Percentiles rank a stretch among this genome's conserved stretches.
These are phyloP conservation scores for Crithidia sp. DNA, from an alignment of 208 protist genomes.

Conservation along the genomic window DNA sequence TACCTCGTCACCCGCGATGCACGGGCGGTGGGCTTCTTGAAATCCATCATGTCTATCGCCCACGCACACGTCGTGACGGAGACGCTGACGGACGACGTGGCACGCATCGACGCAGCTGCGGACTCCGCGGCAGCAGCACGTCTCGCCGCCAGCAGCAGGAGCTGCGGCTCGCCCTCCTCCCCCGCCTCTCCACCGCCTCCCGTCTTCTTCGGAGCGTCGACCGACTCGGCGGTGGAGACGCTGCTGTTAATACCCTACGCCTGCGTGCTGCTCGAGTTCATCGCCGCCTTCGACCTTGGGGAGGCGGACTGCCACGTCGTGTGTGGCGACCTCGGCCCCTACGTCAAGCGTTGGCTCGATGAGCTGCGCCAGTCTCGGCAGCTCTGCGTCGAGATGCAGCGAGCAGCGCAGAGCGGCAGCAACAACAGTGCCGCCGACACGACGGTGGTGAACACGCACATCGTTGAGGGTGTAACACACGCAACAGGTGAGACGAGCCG, in stretches of 20 bases:
- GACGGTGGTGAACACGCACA: no score
- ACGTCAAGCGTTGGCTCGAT: conserved; percentile 14
- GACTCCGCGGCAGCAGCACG: background rate
- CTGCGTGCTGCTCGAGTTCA: conserved; percentile 69
- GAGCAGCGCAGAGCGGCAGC: background rate
- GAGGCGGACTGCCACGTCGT: conserved; percentile 18
- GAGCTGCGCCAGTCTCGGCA: conserved; percentile 17
- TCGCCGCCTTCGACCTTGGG: conserved; percentile 39
- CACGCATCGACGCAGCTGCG: conserved; percentile 7
- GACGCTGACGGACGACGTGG: background rate
- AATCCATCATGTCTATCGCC: conserved; percentile 24
- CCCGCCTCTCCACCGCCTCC: background rate
- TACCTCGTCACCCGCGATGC: conserved; percentile 42
- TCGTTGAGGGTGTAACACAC: no score
- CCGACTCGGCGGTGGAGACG: conserved; percentile 8
- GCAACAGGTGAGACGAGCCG: no score
- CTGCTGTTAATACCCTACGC: conserved; percentile 62
- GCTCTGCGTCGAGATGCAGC: conserved; percentile 23
- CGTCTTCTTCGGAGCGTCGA: conserved; percentile 6
- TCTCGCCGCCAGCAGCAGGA: background rate
- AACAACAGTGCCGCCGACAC: background rate
- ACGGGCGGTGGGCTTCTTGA: conserved; percentile 30
- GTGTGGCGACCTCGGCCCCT: conserved; percentile 17
- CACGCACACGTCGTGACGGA: conserved; percentile 7
- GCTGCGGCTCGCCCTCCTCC: no score